These are phyloP conservation scores for Physcomitrellopsis africana DNA, from an alignment of 225 moss, liverwort and hornwort genomes.

Conservation along the genomic window DNA sequence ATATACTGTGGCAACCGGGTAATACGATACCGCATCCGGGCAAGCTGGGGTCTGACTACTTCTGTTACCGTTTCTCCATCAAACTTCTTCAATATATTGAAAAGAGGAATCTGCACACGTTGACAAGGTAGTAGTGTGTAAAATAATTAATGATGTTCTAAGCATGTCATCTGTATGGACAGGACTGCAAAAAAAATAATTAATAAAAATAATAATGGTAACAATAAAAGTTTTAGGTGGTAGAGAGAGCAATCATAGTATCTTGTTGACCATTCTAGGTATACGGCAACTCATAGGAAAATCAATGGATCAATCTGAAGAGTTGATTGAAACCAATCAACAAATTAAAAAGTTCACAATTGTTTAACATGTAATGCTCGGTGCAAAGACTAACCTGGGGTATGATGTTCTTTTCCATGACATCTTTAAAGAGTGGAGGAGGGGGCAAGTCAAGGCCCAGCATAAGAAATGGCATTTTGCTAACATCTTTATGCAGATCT, in stretches of 20 bases:
- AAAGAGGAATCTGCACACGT: conserved; percentile 70
- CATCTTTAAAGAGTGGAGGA: conserved; percentile 95
- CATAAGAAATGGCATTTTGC: conserved; percentile 93
- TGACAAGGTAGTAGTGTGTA: neutral
- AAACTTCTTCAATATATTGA: conserved; percentile 95
- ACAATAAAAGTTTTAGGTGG: neutral
- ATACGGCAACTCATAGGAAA: neutral
- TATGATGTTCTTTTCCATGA: conserved; percentile 99
- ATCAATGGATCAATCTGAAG: neutral
- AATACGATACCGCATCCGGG: conserved; percentile 88
- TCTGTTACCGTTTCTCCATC: conserved; percentile 95
- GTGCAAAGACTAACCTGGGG: conserved; percentile 65
- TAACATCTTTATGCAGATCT: conserved; percentile 64
- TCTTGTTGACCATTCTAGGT: neutral
- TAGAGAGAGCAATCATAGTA: neutral
- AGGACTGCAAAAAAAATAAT: neutral
- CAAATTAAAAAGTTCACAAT: conserved; percentile 16
- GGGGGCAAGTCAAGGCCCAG: conserved; percentile 96
- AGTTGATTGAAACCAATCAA: neutral
- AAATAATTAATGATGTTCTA: neutral
- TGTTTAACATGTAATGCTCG: neutral
- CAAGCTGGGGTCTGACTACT: conserved; percentile 94
- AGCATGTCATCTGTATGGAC: conserved; percentile 15
- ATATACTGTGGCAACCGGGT: conserved; percentile 88
- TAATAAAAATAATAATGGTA: too few relatives aligned